Conservation (phyloP, 208 protist species). For the Trichomonas vaginalis region DNA sequence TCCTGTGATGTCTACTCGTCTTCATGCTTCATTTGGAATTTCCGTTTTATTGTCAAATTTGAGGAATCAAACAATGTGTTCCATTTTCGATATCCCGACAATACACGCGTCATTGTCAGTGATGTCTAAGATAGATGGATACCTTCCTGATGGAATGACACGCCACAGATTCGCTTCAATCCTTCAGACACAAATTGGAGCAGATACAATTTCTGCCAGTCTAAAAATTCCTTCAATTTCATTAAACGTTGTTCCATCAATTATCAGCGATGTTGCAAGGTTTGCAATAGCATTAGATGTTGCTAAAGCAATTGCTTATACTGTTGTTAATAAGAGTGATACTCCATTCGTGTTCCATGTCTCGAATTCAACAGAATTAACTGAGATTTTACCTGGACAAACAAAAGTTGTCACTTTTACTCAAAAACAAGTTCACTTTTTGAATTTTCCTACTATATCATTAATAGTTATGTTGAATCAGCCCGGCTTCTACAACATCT, state of each 20-base stretch:
- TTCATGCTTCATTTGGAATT: not conserved
- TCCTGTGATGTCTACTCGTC: not conserved
- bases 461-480: not conserved
- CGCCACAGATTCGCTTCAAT: not conserved
- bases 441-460: not conserved
- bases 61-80: not conserved
- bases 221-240: not conserved
- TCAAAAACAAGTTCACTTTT: not conserved
- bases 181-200: not conserved
- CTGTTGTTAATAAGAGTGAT: not conserved
- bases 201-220: too few species aligned
- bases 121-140: not conserved
- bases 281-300: not conserved
- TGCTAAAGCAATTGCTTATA: not conserved
- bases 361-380: not conserved
- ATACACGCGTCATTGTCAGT: not conserved
- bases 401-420: not conserved
- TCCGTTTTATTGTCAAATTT: not conserved
- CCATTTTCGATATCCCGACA: not conserved
- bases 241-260: not conserved
- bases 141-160: not conserved
- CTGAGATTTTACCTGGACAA: not conserved
- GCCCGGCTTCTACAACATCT: not conserved
- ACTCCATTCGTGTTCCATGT: not conserved
- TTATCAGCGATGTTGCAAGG: not conserved